These are phyloP conservation scores for Didymellaceae sp. DNA, from an alignment of 2,329 filamentous ascomycete species.

Conservation along the genomic window DNA sequence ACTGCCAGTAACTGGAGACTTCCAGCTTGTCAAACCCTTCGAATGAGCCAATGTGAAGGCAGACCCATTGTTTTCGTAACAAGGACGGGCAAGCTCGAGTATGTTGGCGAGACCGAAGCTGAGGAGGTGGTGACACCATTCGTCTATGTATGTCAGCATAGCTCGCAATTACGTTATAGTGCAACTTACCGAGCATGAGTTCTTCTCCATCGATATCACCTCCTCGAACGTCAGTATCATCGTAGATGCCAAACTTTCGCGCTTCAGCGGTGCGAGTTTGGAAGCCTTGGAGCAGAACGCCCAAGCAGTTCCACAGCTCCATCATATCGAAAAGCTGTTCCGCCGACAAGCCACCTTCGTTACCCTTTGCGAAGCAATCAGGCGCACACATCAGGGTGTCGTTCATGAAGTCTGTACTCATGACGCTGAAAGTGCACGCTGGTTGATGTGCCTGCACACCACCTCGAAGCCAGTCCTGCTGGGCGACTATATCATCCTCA, in stretches of 20 bases:
- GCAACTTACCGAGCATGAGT: slow-evolving; percentile 56
- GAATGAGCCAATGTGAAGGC: slow-evolving; percentile 61
- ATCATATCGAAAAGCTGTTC: slow-evolving; percentile 68
- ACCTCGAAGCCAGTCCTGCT: slow-evolving; percentile 69
- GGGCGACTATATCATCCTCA: slow-evolving; percentile 64
- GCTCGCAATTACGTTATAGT: neutral
- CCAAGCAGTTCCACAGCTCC: slow-evolving; percentile 68
- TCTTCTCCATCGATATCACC: slow-evolving; percentile 61
- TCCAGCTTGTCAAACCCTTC: slow-evolving; percentile 65
- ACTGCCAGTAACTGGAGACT: slow-evolving; percentile 52
- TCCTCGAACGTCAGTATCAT: slow-evolving; percentile 53
- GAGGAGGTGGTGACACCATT: slow-evolving; percentile 67
- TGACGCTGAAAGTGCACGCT: slow-evolving; percentile 53
- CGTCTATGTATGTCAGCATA: slow-evolving; percentile 52
- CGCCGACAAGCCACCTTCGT: slow-evolving; percentile 60
- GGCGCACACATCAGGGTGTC: slow-evolving; percentile 63
- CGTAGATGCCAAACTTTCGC: slow-evolving; percentile 62
- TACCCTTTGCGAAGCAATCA: slow-evolving; percentile 65
- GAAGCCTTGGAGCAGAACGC: slow-evolving; percentile 62
- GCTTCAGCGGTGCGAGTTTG: slow-evolving; percentile 63
- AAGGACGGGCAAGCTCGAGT: slow-evolving; percentile 56
- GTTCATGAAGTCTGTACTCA: slow-evolving; percentile 59
- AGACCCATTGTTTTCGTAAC: slow-evolving; percentile 45
- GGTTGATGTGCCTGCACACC: slow-evolving; percentile 59
- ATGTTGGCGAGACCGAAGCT: slow-evolving; percentile 65